These are phyloP conservation scores for Raffaelea arxii DNA, from an alignment of 2,329 filamentous ascomycete species.

Conservation along the genomic window DNA sequence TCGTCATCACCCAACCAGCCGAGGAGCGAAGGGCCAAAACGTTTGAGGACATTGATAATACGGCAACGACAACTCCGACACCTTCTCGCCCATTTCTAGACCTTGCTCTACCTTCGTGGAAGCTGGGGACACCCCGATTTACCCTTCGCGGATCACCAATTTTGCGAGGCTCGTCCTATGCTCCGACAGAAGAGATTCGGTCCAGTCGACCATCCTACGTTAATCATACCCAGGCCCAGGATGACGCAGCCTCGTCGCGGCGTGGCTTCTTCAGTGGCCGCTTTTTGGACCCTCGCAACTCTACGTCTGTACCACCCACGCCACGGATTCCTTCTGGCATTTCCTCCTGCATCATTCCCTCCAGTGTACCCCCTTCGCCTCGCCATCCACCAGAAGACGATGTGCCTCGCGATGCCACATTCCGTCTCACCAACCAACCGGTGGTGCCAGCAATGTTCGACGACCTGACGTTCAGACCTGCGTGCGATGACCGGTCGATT, in stretches of 20 bases:
- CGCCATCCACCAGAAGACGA: background rate
- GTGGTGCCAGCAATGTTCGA: constrained; percentile 77
- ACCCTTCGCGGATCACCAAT: constrained; percentile 66
- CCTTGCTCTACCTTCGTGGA: constrained; percentile 74
- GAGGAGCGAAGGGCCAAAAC: constrained; percentile 52
- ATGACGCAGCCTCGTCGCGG: constrained; percentile 22
- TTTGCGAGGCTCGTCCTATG: constrained; percentile 71
- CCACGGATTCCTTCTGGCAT: too few relatives aligned
- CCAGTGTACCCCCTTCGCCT: background rate
- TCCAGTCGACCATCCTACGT: constrained; percentile 41
- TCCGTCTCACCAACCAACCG: constrained; percentile 36
- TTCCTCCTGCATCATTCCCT: too few relatives aligned
- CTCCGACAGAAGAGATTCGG: constrained; percentile 62
- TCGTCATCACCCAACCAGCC: constrained; percentile 66
- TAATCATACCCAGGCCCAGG: background rate
- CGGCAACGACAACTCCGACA: too few relatives aligned
- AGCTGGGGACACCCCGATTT: constrained; percentile 73
- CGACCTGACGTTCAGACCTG: constrained; percentile 64
- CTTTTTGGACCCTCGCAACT: too few relatives aligned
- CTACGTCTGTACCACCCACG: too few relatives aligned
- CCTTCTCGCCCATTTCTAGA: constrained; percentile 49
- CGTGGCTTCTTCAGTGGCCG: constrained; percentile 3
- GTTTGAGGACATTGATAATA: constrained; percentile 43
- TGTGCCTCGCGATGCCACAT: constrained; percentile 17
- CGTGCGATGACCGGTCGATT: constrained; percentile 67